Evolutionary conservation across 805 yeast genomes (phyloP).

Genomic region (Clavispora fructus): DNA sequence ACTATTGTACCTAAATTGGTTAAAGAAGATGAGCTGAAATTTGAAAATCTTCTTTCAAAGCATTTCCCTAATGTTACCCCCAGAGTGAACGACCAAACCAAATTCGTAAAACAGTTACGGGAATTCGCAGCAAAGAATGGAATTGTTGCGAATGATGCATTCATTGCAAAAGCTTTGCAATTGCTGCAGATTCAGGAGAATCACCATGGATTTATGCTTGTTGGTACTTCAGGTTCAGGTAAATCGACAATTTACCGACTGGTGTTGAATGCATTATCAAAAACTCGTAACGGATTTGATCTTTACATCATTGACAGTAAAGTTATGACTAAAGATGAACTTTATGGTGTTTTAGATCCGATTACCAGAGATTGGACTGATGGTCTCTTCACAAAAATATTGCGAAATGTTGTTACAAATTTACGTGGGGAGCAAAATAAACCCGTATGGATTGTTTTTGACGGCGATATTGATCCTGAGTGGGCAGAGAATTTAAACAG

Average conservation of each 20-base stretch:
- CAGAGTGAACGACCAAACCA: slow-evolving; percentile 16
- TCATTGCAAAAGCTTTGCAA: slow-evolving; percentile 57
- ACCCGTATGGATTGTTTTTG: slow-evolving; percentile 75
- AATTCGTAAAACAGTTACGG: slow-evolving; percentile 21
- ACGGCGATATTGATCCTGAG: slow-evolving; percentile 89
- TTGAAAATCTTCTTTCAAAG: slow-evolving; percentile 17
- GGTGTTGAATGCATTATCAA: slow-evolving; percentile 41
- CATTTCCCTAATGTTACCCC: slow-evolving; percentile 12
- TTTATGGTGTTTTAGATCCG: slow-evolving; percentile 68
- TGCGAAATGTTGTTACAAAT: slow-evolving; percentile 54
- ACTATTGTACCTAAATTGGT: slow-evolving; percentile 66
- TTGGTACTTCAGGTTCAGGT: slow-evolving; percentile 74
- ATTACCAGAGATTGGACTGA: slow-evolving; percentile 90
- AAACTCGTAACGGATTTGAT: slow-evolving; percentile 32
- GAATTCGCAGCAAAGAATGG: slow-evolving; percentile 27
- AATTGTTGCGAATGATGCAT: slow-evolving; percentile 28
- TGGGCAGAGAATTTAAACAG: slow-evolving; percentile 92
- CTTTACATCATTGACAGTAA: slow-evolving; percentile 65
- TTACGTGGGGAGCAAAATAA: slow-evolving; percentile 53
- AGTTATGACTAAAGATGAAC: slow-evolving; percentile 55
- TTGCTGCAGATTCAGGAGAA: slow-evolving; percentile 53
- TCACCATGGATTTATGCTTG: slow-evolving; percentile 76
- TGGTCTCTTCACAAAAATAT: slow-evolving; percentile 67
- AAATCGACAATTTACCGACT: slow-evolving; percentile 54
- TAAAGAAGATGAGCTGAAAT: slow-evolving; percentile 40